Evolutionary conservation across 2,329 filamentous ascomycete genomes (phyloP).

Genomic region (Neopestalotiopsis sp.): DNA sequence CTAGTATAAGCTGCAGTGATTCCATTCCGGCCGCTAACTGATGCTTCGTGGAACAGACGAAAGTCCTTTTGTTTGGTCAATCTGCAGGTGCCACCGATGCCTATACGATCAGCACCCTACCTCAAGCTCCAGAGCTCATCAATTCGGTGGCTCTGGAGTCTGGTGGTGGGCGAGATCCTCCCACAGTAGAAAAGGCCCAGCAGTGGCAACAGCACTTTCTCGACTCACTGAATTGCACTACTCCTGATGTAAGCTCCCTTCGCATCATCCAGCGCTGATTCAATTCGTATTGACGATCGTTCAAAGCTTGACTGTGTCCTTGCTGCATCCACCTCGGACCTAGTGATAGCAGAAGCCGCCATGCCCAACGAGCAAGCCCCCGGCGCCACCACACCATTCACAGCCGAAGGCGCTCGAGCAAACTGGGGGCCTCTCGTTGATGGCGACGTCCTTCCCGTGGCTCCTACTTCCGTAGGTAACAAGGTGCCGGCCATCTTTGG

Average conservation of each 20-base stretch:
- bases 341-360: slow-evolving; percentile 21
- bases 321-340: slow-evolving; percentile 17
- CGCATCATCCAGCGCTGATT: neutral
- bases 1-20: neutral
- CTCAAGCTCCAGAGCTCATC: slow-evolving; percentile 31
- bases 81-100: slow-evolving; percentile 32
- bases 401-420: slow-evolving; percentile 24
- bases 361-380: slow-evolving; percentile 22
- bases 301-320: slow-evolving; percentile 27
- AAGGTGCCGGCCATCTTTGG: slow-evolving; percentile 36
- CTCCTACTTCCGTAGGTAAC: slow-evolving; percentile 31
- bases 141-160: slow-evolving; percentile 33
- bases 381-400: slow-evolving; percentile 23
- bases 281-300: neutral
- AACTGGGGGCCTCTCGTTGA: slow-evolving; percentile 31
- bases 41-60: slow-evolving; percentile 23
- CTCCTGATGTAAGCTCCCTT: slow-evolving; percentile 25
- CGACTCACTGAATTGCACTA: slow-evolving; percentile 31
- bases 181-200: slow-evolving; percentile 27
- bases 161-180: slow-evolving; percentile 28
- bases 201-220: slow-evolving; percentile 26
- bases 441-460: slow-evolving; percentile 29
- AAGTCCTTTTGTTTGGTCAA: slow-evolving; percentile 35
- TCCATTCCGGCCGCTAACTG: neutral
- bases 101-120: slow-evolving; percentile 33